Conservation (phyloP, 1,139 yeast genomes). For the Saccharomyces hybrid region DNA sequence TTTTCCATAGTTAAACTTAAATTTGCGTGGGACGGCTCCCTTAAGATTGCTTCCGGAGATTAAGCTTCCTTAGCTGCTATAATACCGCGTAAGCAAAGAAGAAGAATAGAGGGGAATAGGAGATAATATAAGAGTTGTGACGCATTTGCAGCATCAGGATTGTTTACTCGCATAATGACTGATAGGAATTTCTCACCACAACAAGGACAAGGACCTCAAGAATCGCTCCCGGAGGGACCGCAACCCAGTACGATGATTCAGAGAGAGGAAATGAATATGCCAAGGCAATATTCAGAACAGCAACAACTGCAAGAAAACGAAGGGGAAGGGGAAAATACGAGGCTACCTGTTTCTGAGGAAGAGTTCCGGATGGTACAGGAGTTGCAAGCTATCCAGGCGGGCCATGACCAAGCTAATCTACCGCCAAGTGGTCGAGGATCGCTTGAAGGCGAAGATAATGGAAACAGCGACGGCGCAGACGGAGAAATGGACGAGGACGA, state of each 20-base stretch:
- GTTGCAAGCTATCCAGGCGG: not conserved
- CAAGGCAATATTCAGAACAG: not conserved
- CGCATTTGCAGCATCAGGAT: not conserved
- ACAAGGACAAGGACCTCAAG: not conserved
- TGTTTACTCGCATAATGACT: not conserved
- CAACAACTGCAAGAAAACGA: conserved; percentile 6
- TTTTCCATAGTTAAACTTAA: not conserved
- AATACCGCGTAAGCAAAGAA: not conserved
- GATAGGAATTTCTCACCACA: not conserved
- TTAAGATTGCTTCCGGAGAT: not conserved
- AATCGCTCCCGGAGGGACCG: not conserved
- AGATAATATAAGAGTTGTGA: not conserved
- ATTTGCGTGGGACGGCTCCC: not conserved
- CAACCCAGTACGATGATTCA: not conserved
- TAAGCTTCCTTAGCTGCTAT: not conserved
- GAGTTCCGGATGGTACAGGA: not conserved
- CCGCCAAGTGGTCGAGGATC: not conserved
- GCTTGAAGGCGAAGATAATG: not conserved
- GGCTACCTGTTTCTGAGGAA: not conserved
- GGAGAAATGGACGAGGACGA: conserved; percentile 24
- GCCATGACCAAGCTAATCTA: not conserved
- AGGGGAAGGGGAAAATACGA: not conserved
- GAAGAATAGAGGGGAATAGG: not conserved
- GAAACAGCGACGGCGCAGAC: conserved; percentile 1
- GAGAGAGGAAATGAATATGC: not conserved